Evolutionary conservation across 1,284 basidiomycete genomes (phyloP), one percentile per base, ranked within the genome.

Genomic region (Austroboletus niveus): DNA sequence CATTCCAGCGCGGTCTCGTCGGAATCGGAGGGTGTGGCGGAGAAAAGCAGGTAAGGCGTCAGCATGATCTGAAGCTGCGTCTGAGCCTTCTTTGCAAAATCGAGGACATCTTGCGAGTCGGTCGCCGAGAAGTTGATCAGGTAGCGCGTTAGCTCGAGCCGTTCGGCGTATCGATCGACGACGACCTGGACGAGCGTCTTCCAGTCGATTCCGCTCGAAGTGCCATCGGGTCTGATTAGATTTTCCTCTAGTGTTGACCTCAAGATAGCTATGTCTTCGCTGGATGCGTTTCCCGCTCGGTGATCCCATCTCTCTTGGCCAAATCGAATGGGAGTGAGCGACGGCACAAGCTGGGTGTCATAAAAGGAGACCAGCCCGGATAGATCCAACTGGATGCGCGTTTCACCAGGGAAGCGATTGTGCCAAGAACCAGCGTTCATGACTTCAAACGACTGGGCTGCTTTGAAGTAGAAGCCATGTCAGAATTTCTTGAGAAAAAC

Each of bases 141-240:
- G 54, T 74, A 61, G 3, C 57, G 68, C 2, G 72, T 56, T 6
- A 72, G 51, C 49, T 80, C 74, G 20, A 81, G 60, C 3, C 79
- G 66, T 31, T 68, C 63, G 0, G 65, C 70, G 43, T 74, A 77
- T 22, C 79, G 71, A 38, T 78, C 72, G 2, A 73, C 65, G 5
- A 78, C 61, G 27, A 73, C 66, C 22, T 69, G 69, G 17, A 72
- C 43, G 29, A 81, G 60, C 2, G 68, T 67, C 38, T 55, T 57
- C 79, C 80, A 81, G 56, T 79, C 73, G 5, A 78, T 57, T 0
- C 72, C 72, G 42, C 71, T 75, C 2, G 57, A 54, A 0, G 45
- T 40, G 11, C 52, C 42, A 27, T 52, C 10, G 3, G 52, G 52
- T 27, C 51, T 45, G 14, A 39, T 46, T 44, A 74, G 47, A 7